These are phyloP conservation scores for Acanthamoeba healyi DNA, from an alignment of 208 protist species.

Conservation along the genomic window DNA sequence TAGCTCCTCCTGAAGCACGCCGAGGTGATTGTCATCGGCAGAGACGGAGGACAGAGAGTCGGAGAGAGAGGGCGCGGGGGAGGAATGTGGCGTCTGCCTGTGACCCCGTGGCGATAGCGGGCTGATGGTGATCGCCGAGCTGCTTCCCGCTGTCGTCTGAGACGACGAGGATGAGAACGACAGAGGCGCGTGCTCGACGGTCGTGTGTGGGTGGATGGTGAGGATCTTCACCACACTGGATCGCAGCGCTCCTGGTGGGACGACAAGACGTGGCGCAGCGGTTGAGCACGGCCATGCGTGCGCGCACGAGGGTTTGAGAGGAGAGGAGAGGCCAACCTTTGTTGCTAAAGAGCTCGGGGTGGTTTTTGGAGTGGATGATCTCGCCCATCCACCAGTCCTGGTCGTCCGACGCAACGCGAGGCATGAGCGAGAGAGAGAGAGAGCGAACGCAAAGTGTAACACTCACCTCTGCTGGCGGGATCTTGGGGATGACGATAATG, in stretches of 20 bases:
- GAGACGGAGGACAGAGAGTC: background rate
- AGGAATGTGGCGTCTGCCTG: background rate
- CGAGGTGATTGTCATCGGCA: background rate
- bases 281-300: too few relatives aligned
- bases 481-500: background rate
- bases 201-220: background rate
- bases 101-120: background rate
- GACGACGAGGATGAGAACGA: background rate
- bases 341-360: background rate
- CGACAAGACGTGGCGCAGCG: background rate
- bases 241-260: background rate
- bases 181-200: background rate
- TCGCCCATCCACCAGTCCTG: conserved; percentile 21
- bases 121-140: too few relatives aligned
- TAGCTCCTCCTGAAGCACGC: background rate
- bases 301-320: background rate
- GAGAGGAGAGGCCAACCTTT: background rate
- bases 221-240: background rate
- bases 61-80: background rate
- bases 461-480: background rate
- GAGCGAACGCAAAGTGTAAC: background rate
- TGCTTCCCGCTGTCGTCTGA: background rate
- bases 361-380: background rate
- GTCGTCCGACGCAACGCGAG: too few relatives aligned
- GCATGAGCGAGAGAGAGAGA: background rate